Conservation (phyloP, 257 asterid genomes). For the Capsicum baccatum region DNA sequence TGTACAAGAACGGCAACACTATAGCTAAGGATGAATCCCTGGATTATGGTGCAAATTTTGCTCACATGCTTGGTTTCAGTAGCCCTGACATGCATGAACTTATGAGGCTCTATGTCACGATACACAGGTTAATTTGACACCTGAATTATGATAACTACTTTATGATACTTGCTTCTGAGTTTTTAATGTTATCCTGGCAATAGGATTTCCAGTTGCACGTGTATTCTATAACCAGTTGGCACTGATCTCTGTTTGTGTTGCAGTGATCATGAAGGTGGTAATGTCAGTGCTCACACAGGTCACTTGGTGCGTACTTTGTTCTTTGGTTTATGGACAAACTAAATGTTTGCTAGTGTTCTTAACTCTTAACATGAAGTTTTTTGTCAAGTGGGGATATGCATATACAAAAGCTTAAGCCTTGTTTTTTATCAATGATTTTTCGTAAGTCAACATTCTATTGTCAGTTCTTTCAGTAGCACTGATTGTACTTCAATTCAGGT, state of each 20-base stretch:
- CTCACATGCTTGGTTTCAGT: constrained; percentile 96
- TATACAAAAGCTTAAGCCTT: neutral
- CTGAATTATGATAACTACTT: neutral
- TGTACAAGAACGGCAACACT: constrained; percentile 80
- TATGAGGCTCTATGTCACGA: constrained; percentile 95
- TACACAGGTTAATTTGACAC: constrained; percentile 62
- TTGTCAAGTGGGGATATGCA: neutral
- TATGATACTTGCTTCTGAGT: constrained; percentile 19
- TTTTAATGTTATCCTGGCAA: neutral
- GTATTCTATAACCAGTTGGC: neutral
- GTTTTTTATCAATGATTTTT: neutral
- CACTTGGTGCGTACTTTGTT: constrained; percentile 70
- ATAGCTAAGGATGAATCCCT: constrained; percentile 80
- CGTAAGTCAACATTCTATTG: neutral
- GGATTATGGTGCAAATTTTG: constrained; percentile 92
- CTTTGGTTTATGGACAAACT: constrained; percentile 31
- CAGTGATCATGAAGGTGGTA: constrained; percentile 99
- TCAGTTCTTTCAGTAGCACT: neutral
- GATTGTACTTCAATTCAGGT: constrained; percentile 59
- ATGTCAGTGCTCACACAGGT: constrained; percentile 99
- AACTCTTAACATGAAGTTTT: neutral
- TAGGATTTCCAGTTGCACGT: neutral
- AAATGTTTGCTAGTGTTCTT: neutral
- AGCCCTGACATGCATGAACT: constrained; percentile 93
- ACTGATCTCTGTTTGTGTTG: constrained; percentile 34